Evolutionary conservation across 164 flowering plant genomes (phyloP).

Genomic region (Sedum album): DNA sequence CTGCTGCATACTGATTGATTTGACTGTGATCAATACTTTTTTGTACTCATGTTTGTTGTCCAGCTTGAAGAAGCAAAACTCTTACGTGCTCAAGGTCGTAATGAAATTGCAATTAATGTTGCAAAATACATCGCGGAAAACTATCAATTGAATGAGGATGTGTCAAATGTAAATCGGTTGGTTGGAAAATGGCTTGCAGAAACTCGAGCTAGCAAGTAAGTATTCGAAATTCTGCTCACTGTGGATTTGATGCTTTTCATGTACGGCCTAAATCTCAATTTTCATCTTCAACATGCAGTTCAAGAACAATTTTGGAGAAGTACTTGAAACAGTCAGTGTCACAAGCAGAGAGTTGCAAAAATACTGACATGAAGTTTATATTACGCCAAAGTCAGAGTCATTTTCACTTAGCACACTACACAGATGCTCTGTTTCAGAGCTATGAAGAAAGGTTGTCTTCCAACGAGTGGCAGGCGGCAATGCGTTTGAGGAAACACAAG

Average conservation of each 20-base stretch:
- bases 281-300: conserved; percentile 45
- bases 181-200: conserved; percentile 98
- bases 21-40: background rate
- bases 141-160: conserved; percentile 38
- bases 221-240: background rate
- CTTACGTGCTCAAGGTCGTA: conserved; percentile 87
- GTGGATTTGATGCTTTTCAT: background rate
- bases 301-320: conserved; percentile 83
- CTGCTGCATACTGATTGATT: too few species aligned
- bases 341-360: conserved; percentile 36
- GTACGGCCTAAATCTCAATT: background rate
- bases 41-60: conserved; percentile 6
- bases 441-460: conserved; percentile 84
- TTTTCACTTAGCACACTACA: conserved; percentile 93
- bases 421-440: conserved; percentile 86
- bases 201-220: conserved; percentile 92
- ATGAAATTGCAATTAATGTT: conserved; percentile 90
- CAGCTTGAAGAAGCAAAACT: conserved; percentile 97
- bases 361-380: conserved; percentile 30
- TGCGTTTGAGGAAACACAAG: conserved; percentile 86
- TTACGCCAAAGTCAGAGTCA: conserved; percentile 67
- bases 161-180: conserved; percentile 76
- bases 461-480: conserved; percentile 94
- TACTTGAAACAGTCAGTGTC: conserved; percentile 83
- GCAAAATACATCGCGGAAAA: conserved; percentile 64